phyloP scores from a whole-genome alignment of 2,329 filamentous ascomycete species.

The Chrysosporium keratinophilum region DNA sequence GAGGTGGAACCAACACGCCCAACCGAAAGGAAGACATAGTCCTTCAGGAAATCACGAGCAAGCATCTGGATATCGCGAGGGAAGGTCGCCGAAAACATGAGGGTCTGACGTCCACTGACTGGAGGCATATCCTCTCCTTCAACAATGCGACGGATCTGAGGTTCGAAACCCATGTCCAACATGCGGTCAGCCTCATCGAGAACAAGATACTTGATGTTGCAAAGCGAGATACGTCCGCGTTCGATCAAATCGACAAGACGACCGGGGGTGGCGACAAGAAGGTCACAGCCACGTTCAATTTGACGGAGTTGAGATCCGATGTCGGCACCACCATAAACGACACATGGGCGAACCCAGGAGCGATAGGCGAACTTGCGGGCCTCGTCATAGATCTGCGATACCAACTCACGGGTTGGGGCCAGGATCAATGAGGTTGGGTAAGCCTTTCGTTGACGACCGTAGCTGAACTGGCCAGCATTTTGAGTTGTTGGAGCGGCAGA shows the following conservation, averaged over 20 bases:
- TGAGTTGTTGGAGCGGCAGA: slow-evolving; percentile 54
- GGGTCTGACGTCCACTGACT: slow-evolving; percentile 77
- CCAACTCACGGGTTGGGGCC: slow-evolving; percentile 93
- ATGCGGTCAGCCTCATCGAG: slow-evolving; percentile 99
- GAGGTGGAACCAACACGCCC: slow-evolving; percentile 97
- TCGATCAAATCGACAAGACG: slow-evolving; percentile 97
- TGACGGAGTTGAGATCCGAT: slow-evolving; percentile 96
- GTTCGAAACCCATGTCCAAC: slow-evolving; percentile 99
- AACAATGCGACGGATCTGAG: slow-evolving; percentile 96
- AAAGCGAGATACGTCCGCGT: slow-evolving; percentile 92
- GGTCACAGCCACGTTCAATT: slow-evolving; percentile 94
- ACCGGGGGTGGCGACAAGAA: slow-evolving; percentile 92
- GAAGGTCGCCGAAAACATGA: slow-evolving; percentile 99
- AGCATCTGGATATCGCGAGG: slow-evolving; percentile 99
- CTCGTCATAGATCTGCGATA: slow-evolving; percentile 97
- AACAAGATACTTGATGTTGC: slow-evolving; percentile 98
- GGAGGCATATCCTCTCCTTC: slow-evolving; percentile 96
- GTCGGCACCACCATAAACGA: slow-evolving; percentile 97
- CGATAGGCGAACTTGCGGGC: slow-evolving; percentile 96
- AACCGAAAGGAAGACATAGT: slow-evolving; percentile 98
- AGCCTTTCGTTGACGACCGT: slow-evolving; percentile 91
- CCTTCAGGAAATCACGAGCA: slow-evolving; percentile 95
- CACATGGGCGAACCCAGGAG: slow-evolving; percentile 96
- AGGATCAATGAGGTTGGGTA: slow-evolving; percentile 94
- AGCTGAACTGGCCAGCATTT: slow-evolving; percentile 54